Evolutionary conservation across 257 asterid genomes (phyloP).

Genomic region (Capsicum baccatum): DNA sequence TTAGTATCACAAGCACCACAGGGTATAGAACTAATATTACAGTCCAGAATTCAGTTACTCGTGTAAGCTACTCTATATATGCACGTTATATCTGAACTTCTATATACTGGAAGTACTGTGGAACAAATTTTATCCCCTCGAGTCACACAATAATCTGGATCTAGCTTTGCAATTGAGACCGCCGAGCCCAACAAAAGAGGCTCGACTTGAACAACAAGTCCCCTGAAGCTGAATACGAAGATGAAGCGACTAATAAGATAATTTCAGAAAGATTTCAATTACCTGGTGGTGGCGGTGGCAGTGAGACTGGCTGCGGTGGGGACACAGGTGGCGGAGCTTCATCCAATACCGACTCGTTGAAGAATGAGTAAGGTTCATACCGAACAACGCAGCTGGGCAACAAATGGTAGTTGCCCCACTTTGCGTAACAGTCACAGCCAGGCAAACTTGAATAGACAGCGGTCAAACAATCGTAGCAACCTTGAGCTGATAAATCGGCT

Average conservation of each 20-base stretch:
- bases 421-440: neutral
- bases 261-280: neutral
- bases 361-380: neutral
- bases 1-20: neutral
- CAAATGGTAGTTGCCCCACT: neutral
- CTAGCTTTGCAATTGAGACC: neutral
- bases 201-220: neutral
- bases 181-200: neutral
- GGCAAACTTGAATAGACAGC: neutral
- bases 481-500: neutral
- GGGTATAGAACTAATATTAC: neutral
- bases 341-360: neutral
- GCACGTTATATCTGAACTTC: no score
- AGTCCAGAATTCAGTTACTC: neutral
- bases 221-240: neutral
- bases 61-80: neutral
- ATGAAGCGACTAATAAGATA: neutral
- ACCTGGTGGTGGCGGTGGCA: neutral
- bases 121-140: neutral
- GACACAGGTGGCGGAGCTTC: neutral
- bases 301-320: neutral
- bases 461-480: neutral
- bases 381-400: conserved; percentile 3
- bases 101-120: no score
- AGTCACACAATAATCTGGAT: neutral